These are phyloP conservation scores for Sclerotiophoma versabilis DNA, from an alignment of 2,329 filamentous ascomycete species.

Conservation along the genomic window DNA sequence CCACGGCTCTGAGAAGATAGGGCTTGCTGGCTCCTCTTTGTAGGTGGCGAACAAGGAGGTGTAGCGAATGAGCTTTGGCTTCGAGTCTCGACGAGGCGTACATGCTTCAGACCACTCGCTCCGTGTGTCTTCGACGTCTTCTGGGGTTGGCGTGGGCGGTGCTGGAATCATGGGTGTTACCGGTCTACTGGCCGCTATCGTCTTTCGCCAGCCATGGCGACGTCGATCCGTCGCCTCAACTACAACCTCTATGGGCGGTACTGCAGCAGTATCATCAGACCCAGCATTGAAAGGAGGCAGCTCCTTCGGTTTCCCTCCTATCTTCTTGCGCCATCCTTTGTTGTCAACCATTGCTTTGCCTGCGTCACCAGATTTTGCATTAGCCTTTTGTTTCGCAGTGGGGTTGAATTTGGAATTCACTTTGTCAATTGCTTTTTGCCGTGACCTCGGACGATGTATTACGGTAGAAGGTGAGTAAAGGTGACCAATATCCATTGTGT, in stretches of 20 bases:
- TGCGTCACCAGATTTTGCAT: not conserved
- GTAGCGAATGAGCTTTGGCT: slow-evolving; percentile 51
- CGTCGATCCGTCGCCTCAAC: slow-evolving; percentile 28
- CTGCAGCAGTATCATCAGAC: slow-evolving; percentile 6
- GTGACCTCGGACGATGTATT: not conserved
- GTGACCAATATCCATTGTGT: slow-evolving; percentile 4
- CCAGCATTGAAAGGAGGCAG: slow-evolving; percentile 12
- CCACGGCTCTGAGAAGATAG: slow-evolving; percentile 41
- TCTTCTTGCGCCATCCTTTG: slow-evolving; percentile 35
- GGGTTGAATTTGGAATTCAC: not conserved
- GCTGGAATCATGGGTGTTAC: slow-evolving; percentile 25
- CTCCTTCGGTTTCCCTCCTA: slow-evolving; percentile 26
- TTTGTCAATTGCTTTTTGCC: too few relatives aligned
- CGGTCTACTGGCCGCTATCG: slow-evolving; percentile 31
- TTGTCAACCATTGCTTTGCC: slow-evolving; percentile 11
- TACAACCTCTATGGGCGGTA: not conserved
- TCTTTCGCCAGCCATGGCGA: slow-evolving; percentile 34
- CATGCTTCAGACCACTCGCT: slow-evolving; percentile 41
- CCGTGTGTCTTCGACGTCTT: slow-evolving; percentile 34
- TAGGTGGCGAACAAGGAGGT: slow-evolving; percentile 44
- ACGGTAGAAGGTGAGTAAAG: not conserved
- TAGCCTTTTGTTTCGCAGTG: not conserved
- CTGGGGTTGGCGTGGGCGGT: slow-evolving; percentile 26
- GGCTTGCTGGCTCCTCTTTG: slow-evolving; percentile 28
- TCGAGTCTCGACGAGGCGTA: slow-evolving; percentile 43